Evolutionary conservation across 352 stramenopile genomes (phyloP).

Genomic region (Globisporangium nunn): DNA sequence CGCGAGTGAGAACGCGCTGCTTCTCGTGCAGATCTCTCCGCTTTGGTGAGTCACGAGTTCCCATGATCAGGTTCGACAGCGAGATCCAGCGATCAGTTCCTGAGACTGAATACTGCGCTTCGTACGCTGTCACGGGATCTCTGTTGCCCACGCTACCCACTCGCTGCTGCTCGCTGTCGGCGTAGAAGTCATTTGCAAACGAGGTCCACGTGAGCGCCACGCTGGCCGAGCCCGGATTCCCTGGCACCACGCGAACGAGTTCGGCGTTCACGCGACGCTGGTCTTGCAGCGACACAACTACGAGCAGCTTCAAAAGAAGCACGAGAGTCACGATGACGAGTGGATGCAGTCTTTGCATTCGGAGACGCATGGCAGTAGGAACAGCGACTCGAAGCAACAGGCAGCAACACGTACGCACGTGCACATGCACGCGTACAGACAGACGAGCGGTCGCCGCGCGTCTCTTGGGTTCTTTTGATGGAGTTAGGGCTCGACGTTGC

Average conservation of each 20-base stretch:
- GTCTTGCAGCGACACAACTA: constrained; percentile 8
- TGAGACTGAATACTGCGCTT: constrained; percentile 42
- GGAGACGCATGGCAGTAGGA: not conserved
- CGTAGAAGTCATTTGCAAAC: constrained; percentile 24
- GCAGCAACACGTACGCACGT: too few relatives aligned
- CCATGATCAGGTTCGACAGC: constrained; percentile 27
- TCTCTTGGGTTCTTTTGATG: too few relatives aligned
- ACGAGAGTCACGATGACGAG: not conserved
- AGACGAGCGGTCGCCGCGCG: too few relatives aligned
- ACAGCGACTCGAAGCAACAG: not conserved
- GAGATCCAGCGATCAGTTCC: constrained; percentile 34
- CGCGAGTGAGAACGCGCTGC: constrained; percentile 47
- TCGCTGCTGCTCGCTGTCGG: constrained; percentile 8
- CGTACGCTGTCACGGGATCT: constrained; percentile 38
- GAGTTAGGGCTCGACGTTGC: too few relatives aligned
- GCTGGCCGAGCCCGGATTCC: constrained; percentile 30
- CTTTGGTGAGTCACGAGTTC: constrained; percentile 7
- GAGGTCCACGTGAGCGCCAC: constrained; percentile 37
- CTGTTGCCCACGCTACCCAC: constrained; percentile 11
- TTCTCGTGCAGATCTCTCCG: constrained; percentile 26
- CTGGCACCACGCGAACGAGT: constrained; percentile 23
- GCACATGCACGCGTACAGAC: too few relatives aligned
- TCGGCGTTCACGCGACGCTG: constrained; percentile 19
- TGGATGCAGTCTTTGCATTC: too few relatives aligned
- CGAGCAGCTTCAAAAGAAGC: not conserved